Base-by-base conservation (phyloP, 495 filamentous ascomycete species). In the Aspergillus steynii region DNA sequence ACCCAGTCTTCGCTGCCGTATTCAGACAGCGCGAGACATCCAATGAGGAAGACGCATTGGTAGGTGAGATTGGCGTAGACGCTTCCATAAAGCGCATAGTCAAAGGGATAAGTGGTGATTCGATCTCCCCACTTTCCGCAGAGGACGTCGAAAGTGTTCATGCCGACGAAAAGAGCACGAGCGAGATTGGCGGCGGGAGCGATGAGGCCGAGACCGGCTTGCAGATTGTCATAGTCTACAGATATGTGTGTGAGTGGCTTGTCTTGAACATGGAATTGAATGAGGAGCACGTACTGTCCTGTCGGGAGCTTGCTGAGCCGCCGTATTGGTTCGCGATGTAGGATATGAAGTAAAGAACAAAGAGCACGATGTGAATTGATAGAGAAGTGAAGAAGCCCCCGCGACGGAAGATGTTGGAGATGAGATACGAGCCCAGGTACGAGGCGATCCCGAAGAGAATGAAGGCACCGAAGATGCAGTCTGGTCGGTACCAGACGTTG, bases 131-230 rank as follows among this genome's bases (percentile, higher is more conserved):
- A 58, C 31, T 58, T 58, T n/a, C 56, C 56, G 46, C 56, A 58
- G 8, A 58, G 56, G n/a, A 58, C 4, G 12, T 58, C 56, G 27
- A 58, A 58, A 4, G 46, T 58, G 46, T 58, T 58, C 56, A 58
- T 58, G 46, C 56, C 56, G 12, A 58, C 5, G 56, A 58, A 58
- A 25, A 58, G 46, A 0, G 37, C 56, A 7, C 56, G 56, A 25
- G 42, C 56, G 26, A 58, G 56, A 34, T 58, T 58, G 8, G 56
- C 56, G 4, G 56, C 56, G 29, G 56, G 56, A 6, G 56, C 37
- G 46, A 58, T 48, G 15, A 58, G 56, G 4, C 56, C 56, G 37
- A 58, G 56, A 2, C 56, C 46, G 28, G 37, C 46, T 58, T 58
- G 56, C 5, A 58, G 37, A 6, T 15, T 12, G 46, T 58, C 29